Percentiles rank a stretch among this genome's conserved stretches.
phyloP scores from a whole-genome alignment of 1,139 yeast species.

The Meyerozyma athensensis region DNA sequence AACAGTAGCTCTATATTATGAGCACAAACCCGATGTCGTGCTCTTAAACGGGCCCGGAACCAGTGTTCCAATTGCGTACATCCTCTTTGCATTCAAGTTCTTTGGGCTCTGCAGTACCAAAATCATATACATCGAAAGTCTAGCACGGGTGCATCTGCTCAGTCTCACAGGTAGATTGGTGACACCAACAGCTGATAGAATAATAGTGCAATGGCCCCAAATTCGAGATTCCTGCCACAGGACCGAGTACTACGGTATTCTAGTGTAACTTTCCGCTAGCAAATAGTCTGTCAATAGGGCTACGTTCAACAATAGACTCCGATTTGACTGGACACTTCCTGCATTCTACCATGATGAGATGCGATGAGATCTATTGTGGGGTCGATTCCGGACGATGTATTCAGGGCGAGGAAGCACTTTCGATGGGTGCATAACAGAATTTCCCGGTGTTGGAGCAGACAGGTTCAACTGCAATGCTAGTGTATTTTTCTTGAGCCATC shows the following conservation, averaged over 20 bases:
- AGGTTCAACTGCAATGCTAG: constrained; percentile 30
- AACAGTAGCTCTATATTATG: constrained; percentile 14
- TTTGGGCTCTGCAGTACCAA: constrained; percentile 50
- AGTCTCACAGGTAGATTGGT: constrained; percentile 75
- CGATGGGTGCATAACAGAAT: constrained; percentile 28
- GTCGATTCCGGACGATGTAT: background rate
- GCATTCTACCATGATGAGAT: background rate
- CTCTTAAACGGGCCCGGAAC: constrained; percentile 95
- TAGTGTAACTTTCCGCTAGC: too few species aligned
- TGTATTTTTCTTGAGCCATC: constrained; percentile 45
- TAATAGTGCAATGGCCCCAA: constrained; percentile 88
- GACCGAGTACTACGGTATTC: constrained; percentile 73
- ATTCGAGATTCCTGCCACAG: constrained; percentile 50
- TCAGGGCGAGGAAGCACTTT: constrained; percentile 18
- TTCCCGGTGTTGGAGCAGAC: constrained; percentile 39
- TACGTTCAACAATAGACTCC: too few species aligned
- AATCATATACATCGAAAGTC: constrained; percentile 78
- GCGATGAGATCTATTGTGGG: background rate
- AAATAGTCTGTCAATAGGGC: too few species aligned
- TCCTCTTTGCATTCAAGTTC: constrained; percentile 50
- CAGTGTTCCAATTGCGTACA: constrained; percentile 69
- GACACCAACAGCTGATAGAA: constrained; percentile 66
- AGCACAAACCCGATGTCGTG: constrained; percentile 45
- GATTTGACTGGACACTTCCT: too few species aligned
- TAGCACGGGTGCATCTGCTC: constrained; percentile 75